Evolutionary conservation across 2,329 filamentous ascomycete genomes (phyloP).

Genomic region (Nemania sp.): DNA sequence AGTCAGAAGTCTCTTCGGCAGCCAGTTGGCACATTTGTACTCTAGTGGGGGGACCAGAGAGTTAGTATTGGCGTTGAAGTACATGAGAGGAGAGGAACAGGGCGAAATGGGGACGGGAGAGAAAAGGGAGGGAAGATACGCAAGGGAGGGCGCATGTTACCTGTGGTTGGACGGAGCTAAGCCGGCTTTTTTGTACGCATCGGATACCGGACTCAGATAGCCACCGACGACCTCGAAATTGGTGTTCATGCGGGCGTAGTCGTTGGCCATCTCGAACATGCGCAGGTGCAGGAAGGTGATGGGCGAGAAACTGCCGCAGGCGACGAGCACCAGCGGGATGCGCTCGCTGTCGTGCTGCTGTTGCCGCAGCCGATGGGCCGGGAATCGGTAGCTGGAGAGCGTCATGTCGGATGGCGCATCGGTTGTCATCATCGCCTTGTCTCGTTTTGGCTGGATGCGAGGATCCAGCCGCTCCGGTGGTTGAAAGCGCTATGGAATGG

Average conservation of each 20-base stretch:
- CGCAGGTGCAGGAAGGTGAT: constrained; percentile 77
- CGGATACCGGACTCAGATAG: constrained; percentile 67
- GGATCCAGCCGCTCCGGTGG: too few relatives aligned
- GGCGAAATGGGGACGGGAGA: not conserved
- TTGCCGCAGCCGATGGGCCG: constrained; percentile 60
- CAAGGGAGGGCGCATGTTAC: constrained; percentile 39
- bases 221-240: constrained; percentile 85
- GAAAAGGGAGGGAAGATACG: not conserved
- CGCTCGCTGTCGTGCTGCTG: constrained; percentile 58
- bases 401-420: constrained; percentile 36
- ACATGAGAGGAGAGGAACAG: not conserved
- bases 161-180: constrained; percentile 73
- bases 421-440: not conserved
- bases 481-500: constrained; percentile 16
- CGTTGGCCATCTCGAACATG: constrained; percentile 80
- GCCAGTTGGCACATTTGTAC: constrained; percentile 87
- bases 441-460: too few relatives aligned
- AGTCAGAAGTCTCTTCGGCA: constrained; percentile 72
- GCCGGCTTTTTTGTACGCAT: constrained; percentile 76
- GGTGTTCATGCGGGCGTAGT: constrained; percentile 75
- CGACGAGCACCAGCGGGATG: constrained; percentile 68
- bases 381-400: constrained; percentile 59
- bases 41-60: constrained; percentile 39
- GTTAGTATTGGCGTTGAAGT: constrained; percentile 23
- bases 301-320: constrained; percentile 73